Evolutionary conservation across 345 rosid species (phyloP).

Genomic region (Murraya paniculata): DNA sequence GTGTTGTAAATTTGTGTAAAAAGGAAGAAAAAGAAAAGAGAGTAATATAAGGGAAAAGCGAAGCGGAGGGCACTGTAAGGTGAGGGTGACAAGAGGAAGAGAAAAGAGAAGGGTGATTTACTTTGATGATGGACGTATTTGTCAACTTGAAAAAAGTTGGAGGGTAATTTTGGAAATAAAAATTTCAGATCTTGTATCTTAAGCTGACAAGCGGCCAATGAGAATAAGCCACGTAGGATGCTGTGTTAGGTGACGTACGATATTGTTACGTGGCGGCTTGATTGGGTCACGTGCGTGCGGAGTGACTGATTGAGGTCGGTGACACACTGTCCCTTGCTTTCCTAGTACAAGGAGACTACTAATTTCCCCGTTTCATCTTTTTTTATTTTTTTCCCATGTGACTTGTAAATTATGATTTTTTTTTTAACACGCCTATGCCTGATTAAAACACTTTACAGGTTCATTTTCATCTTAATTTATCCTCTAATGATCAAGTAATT

Average conservation of each 20-base stretch:
- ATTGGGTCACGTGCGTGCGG: slow-evolving; percentile 20
- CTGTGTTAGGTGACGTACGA: not conserved
- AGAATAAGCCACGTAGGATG: slow-evolving; percentile 20
- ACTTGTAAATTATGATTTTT: not conserved
- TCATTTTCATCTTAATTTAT: not conserved
- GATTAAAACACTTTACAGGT: not conserved
- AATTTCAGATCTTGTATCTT: not conserved
- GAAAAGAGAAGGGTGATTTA: slow-evolving; percentile 14
- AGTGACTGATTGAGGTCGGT: not conserved
- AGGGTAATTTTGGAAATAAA: slow-evolving; percentile 7
- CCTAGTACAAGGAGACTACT: not conserved
- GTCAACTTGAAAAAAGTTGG: not conserved
- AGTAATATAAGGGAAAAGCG: slow-evolving; percentile 1
- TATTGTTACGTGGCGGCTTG: slow-evolving; percentile 21
- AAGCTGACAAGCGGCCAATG: slow-evolving; percentile 25
- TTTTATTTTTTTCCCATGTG: not conserved
- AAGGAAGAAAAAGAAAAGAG: not conserved
- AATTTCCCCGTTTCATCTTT: not conserved
- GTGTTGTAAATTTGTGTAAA: not conserved
- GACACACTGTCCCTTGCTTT: not conserved
- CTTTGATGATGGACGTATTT: slow-evolving; percentile 25
- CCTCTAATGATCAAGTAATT: not conserved
- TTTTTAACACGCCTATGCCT: not conserved
- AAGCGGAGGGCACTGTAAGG: slow-evolving; percentile 21
- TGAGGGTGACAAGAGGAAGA: not conserved